Percentiles rank a stretch among this genome's conserved stretches.
Evolutionary conservation across 257 asterid species (phyloP).

Genomic region (Solanum chaucha): DNA sequence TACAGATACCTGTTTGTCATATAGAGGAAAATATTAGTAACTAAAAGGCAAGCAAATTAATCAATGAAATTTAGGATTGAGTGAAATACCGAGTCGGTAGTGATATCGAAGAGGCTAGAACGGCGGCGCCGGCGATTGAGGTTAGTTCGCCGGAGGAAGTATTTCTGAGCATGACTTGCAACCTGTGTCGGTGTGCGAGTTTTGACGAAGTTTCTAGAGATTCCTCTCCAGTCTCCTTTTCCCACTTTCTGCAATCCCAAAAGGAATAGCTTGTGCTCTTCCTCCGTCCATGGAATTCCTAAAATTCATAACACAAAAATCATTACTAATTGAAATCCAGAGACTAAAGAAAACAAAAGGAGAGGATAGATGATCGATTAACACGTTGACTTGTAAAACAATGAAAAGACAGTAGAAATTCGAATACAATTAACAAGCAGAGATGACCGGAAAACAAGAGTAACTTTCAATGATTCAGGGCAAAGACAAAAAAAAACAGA

Average conservation of each 20-base stretch:
- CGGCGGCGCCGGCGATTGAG: conserved; percentile 79
- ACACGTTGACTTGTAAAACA: background rate
- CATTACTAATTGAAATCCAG: background rate
- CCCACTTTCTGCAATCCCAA: conserved; percentile 74
- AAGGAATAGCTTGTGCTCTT: conserved; percentile 76
- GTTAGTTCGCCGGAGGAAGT: conserved; percentile 68
- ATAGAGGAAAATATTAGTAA: background rate
- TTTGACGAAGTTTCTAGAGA: conserved; percentile 73
- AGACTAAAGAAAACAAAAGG: background rate
- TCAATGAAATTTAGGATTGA: background rate
- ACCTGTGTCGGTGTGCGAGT: conserved; percentile 94
- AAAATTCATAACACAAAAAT: background rate
- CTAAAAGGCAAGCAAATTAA: background rate
- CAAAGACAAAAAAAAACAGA: background rate
- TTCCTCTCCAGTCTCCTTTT: conserved; percentile 90
- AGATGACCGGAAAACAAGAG: background rate
- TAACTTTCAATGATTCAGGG: background rate
- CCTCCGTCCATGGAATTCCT: conserved; percentile 96
- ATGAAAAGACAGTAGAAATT: too few species aligned
- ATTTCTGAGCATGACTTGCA: conserved; percentile 92
- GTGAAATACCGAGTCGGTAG: conserved; percentile 58
- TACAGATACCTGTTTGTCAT: conserved; percentile 41
- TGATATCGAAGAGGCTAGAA: conserved; percentile 86
- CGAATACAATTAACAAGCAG: background rate
- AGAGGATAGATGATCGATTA: background rate